These are phyloP conservation scores for Cytospora mali DNA, from an alignment of 2,329 filamentous ascomycete genomes.

Conservation along the genomic window DNA sequence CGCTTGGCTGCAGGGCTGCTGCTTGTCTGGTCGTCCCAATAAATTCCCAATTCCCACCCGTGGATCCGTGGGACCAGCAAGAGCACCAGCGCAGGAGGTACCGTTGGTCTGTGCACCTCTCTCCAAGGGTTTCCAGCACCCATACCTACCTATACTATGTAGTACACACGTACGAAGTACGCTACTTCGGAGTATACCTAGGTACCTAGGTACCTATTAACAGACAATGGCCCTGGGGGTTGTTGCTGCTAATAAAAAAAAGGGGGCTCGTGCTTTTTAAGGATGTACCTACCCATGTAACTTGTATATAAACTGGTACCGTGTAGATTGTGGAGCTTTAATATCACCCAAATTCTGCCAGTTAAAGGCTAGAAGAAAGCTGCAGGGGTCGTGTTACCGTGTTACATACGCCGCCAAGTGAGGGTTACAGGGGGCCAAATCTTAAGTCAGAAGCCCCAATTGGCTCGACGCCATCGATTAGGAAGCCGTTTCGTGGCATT, in stretches of 20 bases:
- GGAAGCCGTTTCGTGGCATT: constrained; percentile 20
- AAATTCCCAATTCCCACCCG: constrained; percentile 16
- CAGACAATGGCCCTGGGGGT: no score
- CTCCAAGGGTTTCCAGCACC: background rate
- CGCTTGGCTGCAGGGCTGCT: constrained; percentile 17
- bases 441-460: constrained; percentile 19
- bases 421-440: constrained; percentile 18
- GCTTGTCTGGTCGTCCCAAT: constrained; percentile 14
- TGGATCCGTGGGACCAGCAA: constrained; percentile 9
- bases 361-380: background rate
- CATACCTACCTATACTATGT: no score
- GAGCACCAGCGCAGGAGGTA: no score
- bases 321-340: background rate
- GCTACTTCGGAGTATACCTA: no score
- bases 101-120: constrained; percentile 1
- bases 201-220: no score
- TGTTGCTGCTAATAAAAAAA: constrained; percentile 4
- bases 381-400: constrained; percentile 12
- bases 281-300: background rate
- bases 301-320: background rate
- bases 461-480: constrained; percentile 22
- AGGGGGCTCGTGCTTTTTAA: constrained; percentile 21
- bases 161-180: no score
- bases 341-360: background rate
- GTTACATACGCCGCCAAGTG: constrained; percentile 6